Conservation (phyloP, 441 rosid genomes). For the Mallotus japonicus region DNA sequence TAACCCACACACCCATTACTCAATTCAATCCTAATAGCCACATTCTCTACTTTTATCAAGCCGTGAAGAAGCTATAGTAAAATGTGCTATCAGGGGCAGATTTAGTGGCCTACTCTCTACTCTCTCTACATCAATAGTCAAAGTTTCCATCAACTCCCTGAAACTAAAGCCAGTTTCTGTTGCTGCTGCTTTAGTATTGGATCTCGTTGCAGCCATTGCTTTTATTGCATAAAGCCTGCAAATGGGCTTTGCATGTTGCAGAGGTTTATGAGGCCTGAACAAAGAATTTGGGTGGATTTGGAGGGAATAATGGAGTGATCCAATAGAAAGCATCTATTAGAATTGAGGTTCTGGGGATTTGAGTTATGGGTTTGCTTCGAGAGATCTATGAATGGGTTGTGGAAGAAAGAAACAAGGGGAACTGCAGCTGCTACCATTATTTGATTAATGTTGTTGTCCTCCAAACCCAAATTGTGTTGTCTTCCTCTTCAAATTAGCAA, state of each 20-base stretch:
- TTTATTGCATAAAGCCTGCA: conserved; percentile 17
- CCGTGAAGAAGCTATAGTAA: conserved; percentile 73
- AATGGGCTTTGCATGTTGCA: conserved; percentile 12
- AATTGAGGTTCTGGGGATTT: neutral
- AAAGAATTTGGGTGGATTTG: conserved; percentile 9
- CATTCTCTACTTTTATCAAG: conserved; percentile 60
- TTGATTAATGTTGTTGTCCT: neutral
- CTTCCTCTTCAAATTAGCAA: conserved; percentile 90
- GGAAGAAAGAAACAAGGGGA: neutral
- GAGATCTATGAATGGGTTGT: conserved; percentile 18
- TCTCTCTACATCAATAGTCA: conserved; percentile 48
- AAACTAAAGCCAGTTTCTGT: conserved; percentile 33
- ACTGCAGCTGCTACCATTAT: conserved; percentile 9
- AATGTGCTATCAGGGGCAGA: conserved; percentile 68
- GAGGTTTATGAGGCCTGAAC: neutral
- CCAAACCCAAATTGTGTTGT: accelerated
- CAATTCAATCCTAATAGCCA: conserved; percentile 66
- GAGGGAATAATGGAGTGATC: conserved; percentile 21
- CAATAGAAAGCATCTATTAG: conserved; percentile 26
- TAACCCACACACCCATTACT: conserved; percentile 70
- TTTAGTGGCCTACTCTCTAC: conserved; percentile 70
- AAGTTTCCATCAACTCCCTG: conserved; percentile 51
- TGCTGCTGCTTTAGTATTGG: conserved; percentile 13
- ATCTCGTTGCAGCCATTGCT: conserved; percentile 23
- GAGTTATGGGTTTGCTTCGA: neutral